Base-by-base conservation (phyloP, 2,329 filamentous ascomycete species). In the Shiraia sp. region DNA sequence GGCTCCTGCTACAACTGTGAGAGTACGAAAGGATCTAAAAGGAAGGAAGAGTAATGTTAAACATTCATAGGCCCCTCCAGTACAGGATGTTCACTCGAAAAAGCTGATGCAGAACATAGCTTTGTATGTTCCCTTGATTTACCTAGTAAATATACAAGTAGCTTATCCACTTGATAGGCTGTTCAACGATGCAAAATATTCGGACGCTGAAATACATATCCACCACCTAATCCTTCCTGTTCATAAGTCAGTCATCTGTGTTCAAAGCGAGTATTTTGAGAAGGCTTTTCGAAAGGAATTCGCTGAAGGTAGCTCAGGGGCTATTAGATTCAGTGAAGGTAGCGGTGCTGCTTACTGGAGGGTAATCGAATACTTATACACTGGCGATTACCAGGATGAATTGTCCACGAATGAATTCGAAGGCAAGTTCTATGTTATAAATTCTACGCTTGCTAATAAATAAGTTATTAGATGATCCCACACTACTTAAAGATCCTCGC, bases 361-460 rank as follows among this genome's bases (percentile, higher is more conserved):
- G 31, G 42, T 49, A 5, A 49, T 49, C 41, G 42, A 53, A 30
- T 47, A 53, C 38, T 31, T 51, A 25, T 51, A 51, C 28, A 48
- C 41, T 32, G 41, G 45, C 13, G 36, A 40, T 13, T 51, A 51
- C 29, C 32, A 33, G 23, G 44, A 51, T 16, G 17, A 45, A 31
- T n/a, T 42, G 27, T 40, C 38, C 4, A 27, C 26, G n/a, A 14
- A 44, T 22, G 13, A 31, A 9, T 42, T 47, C 10, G 17, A 45
- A 37, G 40, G 47, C 34, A 41, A 36, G 36, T 12, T 28, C n/a
- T n/a, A n/a, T n/a, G n/a, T n/a, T n/a, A n/a, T n/a, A n/a, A n/a
- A n/a, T n/a, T n/a, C n/a, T n/a, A n/a, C n/a, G n/a, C n/a, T n/a
- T n/a, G n/a, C n/a, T n/a, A n/a, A n/a, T n/a, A n/a, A n/a, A n/a